Percentiles rank a stretch among this genome's conserved stretches.
Evolutionary conservation across 345 rosid species (phyloP).

Genomic region (Punica granatum): DNA sequence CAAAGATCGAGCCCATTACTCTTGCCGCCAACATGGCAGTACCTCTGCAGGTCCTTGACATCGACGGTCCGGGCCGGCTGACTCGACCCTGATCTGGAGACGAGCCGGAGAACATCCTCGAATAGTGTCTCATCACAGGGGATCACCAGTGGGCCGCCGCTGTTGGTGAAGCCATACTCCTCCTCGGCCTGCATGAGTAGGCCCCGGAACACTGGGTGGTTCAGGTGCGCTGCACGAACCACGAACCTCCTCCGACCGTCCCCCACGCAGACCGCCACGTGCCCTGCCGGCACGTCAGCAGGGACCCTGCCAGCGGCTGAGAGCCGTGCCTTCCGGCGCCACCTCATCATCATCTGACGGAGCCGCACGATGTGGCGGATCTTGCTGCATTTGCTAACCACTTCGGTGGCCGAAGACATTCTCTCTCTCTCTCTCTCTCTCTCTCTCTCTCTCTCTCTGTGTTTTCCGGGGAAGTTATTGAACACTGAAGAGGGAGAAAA

Average conservation of each 20-base stretch:
- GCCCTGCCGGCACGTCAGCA: constrained; percentile 83
- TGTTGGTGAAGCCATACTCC: constrained; percentile 73
- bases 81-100: constrained; percentile 53
- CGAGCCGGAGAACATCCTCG: constrained; percentile 60
- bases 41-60: constrained; percentile 45
- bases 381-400: constrained; percentile 71
- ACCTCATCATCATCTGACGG: constrained; percentile 70
- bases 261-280: constrained; percentile 78
- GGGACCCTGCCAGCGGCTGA: constrained; percentile 45
- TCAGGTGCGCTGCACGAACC: constrained; percentile 73
- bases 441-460: too few relatives aligned
- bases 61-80: constrained; percentile 18
- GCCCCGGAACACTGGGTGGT: constrained; percentile 68
- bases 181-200: constrained; percentile 70
- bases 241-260: constrained; percentile 55
- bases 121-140: constrained; percentile 84
- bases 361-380: constrained; percentile 92
- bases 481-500: neutral
- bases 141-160: constrained; percentile 73
- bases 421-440: neutral
- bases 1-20: constrained; percentile 35
- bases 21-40: constrained; percentile 41
- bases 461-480: neutral
- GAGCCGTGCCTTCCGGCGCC: constrained; percentile 70
- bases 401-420: constrained; percentile 40